A percentile compares a stretch with the other conserved stretches of the same genome.
phyloP scores from a whole-genome alignment of 208 protist species.

The Acanthamoeba triangularis region DNA sequence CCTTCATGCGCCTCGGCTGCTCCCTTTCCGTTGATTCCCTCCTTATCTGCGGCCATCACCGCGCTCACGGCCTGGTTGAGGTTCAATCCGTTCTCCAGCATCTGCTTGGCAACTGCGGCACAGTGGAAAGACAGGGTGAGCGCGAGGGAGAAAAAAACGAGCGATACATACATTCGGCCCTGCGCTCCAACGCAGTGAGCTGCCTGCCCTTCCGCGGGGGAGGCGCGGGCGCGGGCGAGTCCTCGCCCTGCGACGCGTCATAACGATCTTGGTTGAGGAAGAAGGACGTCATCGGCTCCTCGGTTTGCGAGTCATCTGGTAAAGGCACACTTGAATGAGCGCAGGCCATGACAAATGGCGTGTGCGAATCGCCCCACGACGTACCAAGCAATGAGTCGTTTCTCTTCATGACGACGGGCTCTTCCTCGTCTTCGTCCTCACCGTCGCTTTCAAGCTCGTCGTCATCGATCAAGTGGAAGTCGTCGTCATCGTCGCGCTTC shows the following conservation, averaged over 20 bases:
- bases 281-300: slow-evolving; percentile 43
- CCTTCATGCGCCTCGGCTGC: background rate
- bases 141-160: background rate
- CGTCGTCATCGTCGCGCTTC: background rate
- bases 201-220: background rate
- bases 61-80: background rate
- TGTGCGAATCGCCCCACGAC: background rate
- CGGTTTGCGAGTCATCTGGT: slow-evolving; percentile 32
- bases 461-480: slow-evolving; percentile 18
- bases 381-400: slow-evolving; percentile 4
- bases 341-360: background rate
- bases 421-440: background rate
- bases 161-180: background rate
- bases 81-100: background rate
- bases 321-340: background rate
- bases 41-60: background rate
- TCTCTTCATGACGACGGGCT: background rate
- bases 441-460: background rate
- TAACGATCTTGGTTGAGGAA: slow-evolving; percentile 26
- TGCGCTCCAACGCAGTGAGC: background rate
- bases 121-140: background rate
- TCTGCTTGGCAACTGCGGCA: background rate
- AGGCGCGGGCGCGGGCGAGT: background rate
- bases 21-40: background rate
- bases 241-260: background rate